phyloP scores from a whole-genome alignment of 139 green algal genomes.

The Volvox africanus region DNA sequence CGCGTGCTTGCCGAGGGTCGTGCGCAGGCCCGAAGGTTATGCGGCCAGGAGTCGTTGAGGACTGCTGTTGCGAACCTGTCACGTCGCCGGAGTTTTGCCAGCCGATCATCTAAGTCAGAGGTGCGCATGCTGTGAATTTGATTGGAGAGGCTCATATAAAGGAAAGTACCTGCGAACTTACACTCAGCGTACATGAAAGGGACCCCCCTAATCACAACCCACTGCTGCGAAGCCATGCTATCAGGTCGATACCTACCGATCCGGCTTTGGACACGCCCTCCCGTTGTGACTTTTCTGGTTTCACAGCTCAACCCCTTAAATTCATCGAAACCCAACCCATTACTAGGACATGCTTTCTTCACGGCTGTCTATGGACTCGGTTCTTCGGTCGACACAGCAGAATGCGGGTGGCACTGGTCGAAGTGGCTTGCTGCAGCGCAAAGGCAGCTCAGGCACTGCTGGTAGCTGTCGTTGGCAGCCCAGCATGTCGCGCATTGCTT shows the following conservation, averaged over 20 bases:
- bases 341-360: constrained; percentile 36
- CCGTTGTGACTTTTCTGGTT: no score
- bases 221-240: no score
- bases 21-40: background rate
- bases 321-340: no score
- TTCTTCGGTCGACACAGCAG: constrained; percentile 8
- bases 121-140: background rate
- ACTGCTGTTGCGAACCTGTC: background rate
- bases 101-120: constrained; percentile 37
- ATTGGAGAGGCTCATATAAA: no score
- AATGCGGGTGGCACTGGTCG: background rate
- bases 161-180: no score
- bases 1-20: constrained; percentile 18
- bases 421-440: constrained; percentile 5
- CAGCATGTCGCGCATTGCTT: constrained; percentile 37
- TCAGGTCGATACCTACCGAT: no score
- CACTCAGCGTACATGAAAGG: no score
- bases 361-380: constrained; percentile 30
- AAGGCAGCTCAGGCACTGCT: background rate
- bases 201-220: no score
- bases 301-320: no score
- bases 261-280: no score
- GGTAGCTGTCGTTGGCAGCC: constrained; percentile 17
- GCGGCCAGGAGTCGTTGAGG: background rate
- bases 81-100: constrained; percentile 18